phyloP scores from a whole-genome alignment of 2,329 filamentous ascomycete genomes.

The Fusarium clavum region DNA sequence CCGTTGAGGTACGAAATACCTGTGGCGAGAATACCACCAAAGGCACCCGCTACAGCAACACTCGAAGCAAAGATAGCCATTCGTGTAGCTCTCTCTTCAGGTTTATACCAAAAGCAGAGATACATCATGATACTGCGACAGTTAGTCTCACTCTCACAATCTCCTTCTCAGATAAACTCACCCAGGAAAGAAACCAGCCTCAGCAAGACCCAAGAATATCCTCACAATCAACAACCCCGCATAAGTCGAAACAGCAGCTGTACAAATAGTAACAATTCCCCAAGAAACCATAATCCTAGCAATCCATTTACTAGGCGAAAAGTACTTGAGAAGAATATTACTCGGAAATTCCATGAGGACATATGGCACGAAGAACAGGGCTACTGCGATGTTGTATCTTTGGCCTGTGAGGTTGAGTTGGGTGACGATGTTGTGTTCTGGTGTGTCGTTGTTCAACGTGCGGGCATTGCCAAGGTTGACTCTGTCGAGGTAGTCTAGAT shows the following conservation, averaged over 20 bases:
- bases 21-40: slow-evolving; percentile 68
- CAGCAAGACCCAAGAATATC: slow-evolving; percentile 63
- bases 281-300: slow-evolving; percentile 58
- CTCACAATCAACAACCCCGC: slow-evolving; percentile 60
- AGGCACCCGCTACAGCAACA: slow-evolving; percentile 68
- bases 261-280: slow-evolving; percentile 62
- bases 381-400: slow-evolving; percentile 49
- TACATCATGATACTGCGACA: slow-evolving; percentile 61
- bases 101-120: slow-evolving; percentile 72
- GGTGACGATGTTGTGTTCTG: slow-evolving; percentile 49
- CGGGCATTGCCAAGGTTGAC: slow-evolving; percentile 52
- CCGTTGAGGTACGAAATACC: slow-evolving; percentile 61
- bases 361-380: slow-evolving; percentile 49
- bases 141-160: neutral
- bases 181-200: slow-evolving; percentile 64
- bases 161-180: neutral
- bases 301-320: slow-evolving; percentile 51
- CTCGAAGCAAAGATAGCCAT: slow-evolving; percentile 71
- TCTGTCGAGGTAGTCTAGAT: slow-evolving; percentile 45
- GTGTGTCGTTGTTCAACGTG: slow-evolving; percentile 51
- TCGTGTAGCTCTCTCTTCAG: slow-evolving; percentile 67
- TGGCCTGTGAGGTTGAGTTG: slow-evolving; percentile 49
- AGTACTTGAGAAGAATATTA: slow-evolving; percentile 52
- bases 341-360: slow-evolving; percentile 50
- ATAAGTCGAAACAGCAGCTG: slow-evolving; percentile 61